Base-by-base conservation (phyloP, 169 alveolate species). In the Cryptosporidium parvum region DNA sequence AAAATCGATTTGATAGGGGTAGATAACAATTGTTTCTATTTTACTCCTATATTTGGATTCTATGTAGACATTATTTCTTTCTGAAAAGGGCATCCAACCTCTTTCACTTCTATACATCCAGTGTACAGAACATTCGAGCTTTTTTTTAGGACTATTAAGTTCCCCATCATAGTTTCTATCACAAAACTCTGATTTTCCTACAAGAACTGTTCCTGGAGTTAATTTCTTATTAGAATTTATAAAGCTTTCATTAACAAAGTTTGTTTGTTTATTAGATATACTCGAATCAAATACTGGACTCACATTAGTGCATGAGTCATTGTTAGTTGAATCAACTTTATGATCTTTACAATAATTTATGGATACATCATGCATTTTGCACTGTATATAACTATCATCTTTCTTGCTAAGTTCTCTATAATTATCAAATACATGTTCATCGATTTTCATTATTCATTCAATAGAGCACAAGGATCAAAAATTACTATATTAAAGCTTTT, bases 81-180 rank as follows among this genome's bases (percentile, higher is more conserved):
- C 65, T 9, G 84, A 48, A 18, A 45, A 70, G 0, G 65, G 65
- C 26, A 18, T 70, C 84, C 84, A 70, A 16, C 84, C 84, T n/a
- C 45, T 70, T 10, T 70, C 65, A n/a, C 84, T 29, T 12, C 21
- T 42, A 52, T 39, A 70, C 84, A 70, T 70, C 84, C 84, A 70
- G 18, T 4, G 45, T 33, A 18, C 52, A 67, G 73, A 37, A 33
- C 33, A 21, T 10, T n/a, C n/a, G 3, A 53, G 9, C 16, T 33
- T 37, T 18, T 33, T 3, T 10, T 23, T 9, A 6, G 67, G 2
- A 56, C 37, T 26, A 2, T 26, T 56, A 9, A 23, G 35, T n/a
- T 9, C 35, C 35, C 6, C 67, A 26, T 26, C 35, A 10, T 26
- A 23, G 35, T 6, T 10, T 26, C n/a, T n/a, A n/a, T 9, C 14